A percentile compares a stretch with the other conserved stretches of the same genome.
Evolutionary conservation across 1,284 basidiomycete species (phyloP).

Genomic region (Pseudozyma sp.): DNA sequence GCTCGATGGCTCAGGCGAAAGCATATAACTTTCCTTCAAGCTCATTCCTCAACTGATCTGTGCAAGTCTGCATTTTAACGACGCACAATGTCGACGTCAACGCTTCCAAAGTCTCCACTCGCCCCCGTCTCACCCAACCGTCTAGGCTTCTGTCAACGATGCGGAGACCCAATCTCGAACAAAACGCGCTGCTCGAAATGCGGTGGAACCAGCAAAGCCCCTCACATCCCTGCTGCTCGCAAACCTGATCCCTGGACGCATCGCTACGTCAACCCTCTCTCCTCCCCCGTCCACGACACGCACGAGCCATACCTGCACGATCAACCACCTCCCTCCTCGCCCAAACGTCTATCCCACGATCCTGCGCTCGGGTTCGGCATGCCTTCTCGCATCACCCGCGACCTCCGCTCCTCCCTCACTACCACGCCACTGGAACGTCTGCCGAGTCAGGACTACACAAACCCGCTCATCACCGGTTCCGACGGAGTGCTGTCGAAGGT

Average conservation of each 20-base stretch:
- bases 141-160: conserved; percentile 43
- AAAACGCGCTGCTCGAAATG: conserved; percentile 35
- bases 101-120: not conserved
- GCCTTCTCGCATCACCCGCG: conserved; percentile 53
- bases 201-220: conserved; percentile 31
- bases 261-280: conserved; percentile 20
- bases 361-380: conserved; percentile 40
- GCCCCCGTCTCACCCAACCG: conserved; percentile 9
- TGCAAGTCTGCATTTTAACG: not conserved
- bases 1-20: too few species aligned
- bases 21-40: not conserved
- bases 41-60: not conserved
- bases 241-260: conserved; percentile 40
- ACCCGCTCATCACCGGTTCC: conserved; percentile 44
- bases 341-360: conserved; percentile 28
- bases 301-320: conserved; percentile 22
- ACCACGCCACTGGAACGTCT: not conserved
- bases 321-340: conserved; percentile 26
- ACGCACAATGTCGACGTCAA: conserved; percentile 4
- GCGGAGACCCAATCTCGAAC: conserved; percentile 43
- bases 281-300: not conserved
- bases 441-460: conserved; percentile 42
- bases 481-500: conserved; percentile 58
- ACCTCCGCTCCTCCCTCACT: conserved; percentile 17
- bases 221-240: conserved; percentile 12